These are phyloP conservation scores for Phytophthora uliginosa DNA, from an alignment of 352 stramenopile genomes.

Conservation along the genomic window DNA sequence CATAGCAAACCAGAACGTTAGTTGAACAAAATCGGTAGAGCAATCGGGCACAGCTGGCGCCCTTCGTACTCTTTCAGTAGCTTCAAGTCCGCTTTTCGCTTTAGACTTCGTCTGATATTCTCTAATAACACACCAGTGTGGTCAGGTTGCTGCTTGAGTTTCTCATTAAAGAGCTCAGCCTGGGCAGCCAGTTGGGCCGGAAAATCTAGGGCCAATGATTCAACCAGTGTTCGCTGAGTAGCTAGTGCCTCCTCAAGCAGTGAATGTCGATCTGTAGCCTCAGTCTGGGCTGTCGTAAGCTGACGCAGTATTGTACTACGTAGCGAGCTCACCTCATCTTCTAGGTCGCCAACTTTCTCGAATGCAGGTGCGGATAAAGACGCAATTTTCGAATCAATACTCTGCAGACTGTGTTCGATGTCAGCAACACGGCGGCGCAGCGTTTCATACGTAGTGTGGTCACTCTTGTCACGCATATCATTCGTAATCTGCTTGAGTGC, in stretches of 20 bases:
- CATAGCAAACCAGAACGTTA: neutral
- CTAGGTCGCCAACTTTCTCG: constrained; percentile 57
- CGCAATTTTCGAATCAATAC: constrained; percentile 53
- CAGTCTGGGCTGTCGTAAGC: constrained; percentile 38
- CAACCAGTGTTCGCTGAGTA: constrained; percentile 46
- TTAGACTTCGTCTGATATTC: constrained; percentile 47
- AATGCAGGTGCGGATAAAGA: constrained; percentile 48
- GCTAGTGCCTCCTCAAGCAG: constrained; percentile 38
- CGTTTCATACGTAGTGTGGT: constrained; percentile 47
- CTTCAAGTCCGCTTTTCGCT: constrained; percentile 73
- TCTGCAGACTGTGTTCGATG: constrained; percentile 58
- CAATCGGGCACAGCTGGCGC: neutral
- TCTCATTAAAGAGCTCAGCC: constrained; percentile 48
- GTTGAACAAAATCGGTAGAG: neutral
- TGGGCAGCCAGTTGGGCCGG: constrained; percentile 41
- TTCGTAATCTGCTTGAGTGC: constrained; percentile 71
- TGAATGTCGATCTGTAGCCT: constrained; percentile 39
- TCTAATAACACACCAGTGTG: constrained; percentile 60
- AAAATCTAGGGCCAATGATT: constrained; percentile 35
- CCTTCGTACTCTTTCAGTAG: constrained; percentile 66
- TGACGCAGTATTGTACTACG: constrained; percentile 49
- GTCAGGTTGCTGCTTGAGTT: constrained; percentile 54
- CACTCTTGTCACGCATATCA: constrained; percentile 68
- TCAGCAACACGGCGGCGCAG: constrained; percentile 67
- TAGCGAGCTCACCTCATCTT: constrained; percentile 44